A percentile compares a stretch with the other conserved stretches of the same genome.
Evolutionary conservation across 2,329 filamentous ascomycete species (phyloP).

Genomic region (Emergomyces africanus): DNA sequence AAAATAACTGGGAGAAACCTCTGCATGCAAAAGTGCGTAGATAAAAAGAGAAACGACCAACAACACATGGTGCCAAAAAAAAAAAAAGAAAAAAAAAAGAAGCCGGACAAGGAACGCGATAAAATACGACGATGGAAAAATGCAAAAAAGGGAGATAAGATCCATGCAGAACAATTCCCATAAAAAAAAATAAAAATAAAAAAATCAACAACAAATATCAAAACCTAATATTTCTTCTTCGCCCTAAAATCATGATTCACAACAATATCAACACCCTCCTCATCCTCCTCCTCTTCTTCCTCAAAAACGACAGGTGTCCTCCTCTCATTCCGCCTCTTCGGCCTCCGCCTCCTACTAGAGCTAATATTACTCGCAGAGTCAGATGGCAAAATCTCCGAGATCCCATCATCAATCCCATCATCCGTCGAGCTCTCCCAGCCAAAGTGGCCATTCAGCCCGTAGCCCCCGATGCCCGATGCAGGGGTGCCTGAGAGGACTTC

Average conservation of each 20-base stretch:
- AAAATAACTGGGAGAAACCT: no score
- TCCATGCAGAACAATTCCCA: neutral
- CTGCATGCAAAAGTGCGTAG: neutral
- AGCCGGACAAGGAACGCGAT: neutral
- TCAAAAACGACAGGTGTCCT: constrained; percentile 37
- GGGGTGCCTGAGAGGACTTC: constrained; percentile 3
- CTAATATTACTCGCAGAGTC: constrained; percentile 39
- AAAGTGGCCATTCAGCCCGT: constrained; percentile 4
- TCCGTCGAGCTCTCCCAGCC: constrained; percentile 31
- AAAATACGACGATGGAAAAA: neutral
- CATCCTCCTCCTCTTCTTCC: constrained; percentile 34
- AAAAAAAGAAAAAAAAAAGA: neutral
- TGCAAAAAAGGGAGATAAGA: neutral
- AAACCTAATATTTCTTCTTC: constrained; percentile 12
- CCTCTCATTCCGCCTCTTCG: constrained; percentile 35
- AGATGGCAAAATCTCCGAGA: constrained; percentile 34
- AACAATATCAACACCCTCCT: constrained; percentile 18
- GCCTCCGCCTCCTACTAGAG: constrained; percentile 29
- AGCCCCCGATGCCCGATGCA: neutral
- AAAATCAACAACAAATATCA: no score
- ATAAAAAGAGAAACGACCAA: neutral
- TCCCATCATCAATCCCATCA: constrained; percentile 33
- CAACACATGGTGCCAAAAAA: neutral
- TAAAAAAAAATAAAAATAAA: no score
- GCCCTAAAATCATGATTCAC: constrained; percentile 6